phyloP scores from a whole-genome alignment of 768 basidiomycete species.

The Suillus tomentosus region DNA sequence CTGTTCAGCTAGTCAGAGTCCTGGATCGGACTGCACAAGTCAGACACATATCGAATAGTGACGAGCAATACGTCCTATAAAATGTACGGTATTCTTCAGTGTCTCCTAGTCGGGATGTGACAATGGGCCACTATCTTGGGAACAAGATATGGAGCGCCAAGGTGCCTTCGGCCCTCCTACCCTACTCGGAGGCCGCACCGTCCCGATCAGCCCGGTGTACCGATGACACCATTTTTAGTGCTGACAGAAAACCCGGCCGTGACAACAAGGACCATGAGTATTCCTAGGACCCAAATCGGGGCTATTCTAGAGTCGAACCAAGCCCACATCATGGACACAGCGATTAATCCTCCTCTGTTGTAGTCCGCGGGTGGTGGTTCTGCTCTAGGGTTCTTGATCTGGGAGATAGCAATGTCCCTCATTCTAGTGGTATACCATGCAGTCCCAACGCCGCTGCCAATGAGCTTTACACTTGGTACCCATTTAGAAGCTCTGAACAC shows the following conservation, averaged over 20 bases:
- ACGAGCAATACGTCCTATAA: background rate
- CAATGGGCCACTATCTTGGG: background rate
- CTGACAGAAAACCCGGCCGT: background rate
- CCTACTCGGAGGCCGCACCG: conserved; percentile 3
- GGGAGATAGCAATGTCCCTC: conserved; percentile 44
- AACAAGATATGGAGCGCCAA: background rate
- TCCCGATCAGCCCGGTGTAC: background rate
- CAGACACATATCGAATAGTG: background rate
- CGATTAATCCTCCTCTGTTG: conserved; percentile 36
- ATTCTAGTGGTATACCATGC: conserved; percentile 73
- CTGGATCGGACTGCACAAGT: background rate
- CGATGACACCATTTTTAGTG: background rate
- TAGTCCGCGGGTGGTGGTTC: conserved; percentile 25
- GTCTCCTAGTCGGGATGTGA: background rate
- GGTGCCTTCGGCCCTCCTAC: background rate
- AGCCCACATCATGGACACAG: conserved; percentile 49
- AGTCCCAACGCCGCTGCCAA: conserved; percentile 64
- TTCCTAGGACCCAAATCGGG: background rate
- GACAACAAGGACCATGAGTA: background rate
- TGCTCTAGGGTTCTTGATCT: background rate
- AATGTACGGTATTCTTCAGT: background rate
- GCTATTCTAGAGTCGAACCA: conserved; percentile 34
- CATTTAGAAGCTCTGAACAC: conserved; percentile 20
- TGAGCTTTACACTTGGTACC: conserved; percentile 52
- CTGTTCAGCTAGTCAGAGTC: background rate